Percentiles rank a stretch among this genome's conserved stretches.
Evolutionary conservation across 768 basidiomycete genomes (phyloP).

Genomic region (Termitomyces sp.): DNA sequence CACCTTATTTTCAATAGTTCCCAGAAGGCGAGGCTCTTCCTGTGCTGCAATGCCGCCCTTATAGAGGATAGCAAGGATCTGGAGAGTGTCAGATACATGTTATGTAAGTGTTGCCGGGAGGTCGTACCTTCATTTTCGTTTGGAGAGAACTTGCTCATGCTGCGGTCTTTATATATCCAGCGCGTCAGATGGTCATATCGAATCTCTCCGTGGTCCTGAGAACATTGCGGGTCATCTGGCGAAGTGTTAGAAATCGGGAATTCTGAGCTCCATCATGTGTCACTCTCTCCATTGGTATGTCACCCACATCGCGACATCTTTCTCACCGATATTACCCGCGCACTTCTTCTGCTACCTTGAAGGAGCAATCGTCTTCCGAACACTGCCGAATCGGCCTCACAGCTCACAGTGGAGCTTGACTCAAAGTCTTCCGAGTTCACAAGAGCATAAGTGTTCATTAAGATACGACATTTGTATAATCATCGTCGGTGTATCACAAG

Average conservation of each 20-base stretch:
- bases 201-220: background rate
- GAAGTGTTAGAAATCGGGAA: conserved; percentile 1
- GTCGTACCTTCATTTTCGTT: conserved; percentile 37
- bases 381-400: background rate
- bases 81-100: background rate
- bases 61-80: conserved; percentile 76
- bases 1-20: conserved; percentile 78
- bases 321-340: conserved; percentile 8
- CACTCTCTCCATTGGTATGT: background rate
- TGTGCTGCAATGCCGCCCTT: conserved; percentile 59
- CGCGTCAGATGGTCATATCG: conserved; percentile 1
- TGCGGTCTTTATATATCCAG: conserved; percentile 3
- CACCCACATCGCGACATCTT: background rate
- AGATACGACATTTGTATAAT: background rate
- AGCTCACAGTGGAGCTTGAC: background rate
- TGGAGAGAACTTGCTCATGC: background rate
- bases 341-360: background rate
- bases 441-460: background rate
- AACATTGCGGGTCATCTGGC: conserved; percentile 3
- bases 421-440: background rate
- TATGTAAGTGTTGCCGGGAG: background rate
- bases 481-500: conserved; percentile 1
- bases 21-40: conserved; percentile 70
- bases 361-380: conserved; percentile 2
- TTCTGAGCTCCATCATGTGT: conserved; percentile 10